Percentiles rank a stretch among this genome's conserved stretches.
Conservation (phyloP, 164 flowering plant species). For the Sedum album region DNA sequence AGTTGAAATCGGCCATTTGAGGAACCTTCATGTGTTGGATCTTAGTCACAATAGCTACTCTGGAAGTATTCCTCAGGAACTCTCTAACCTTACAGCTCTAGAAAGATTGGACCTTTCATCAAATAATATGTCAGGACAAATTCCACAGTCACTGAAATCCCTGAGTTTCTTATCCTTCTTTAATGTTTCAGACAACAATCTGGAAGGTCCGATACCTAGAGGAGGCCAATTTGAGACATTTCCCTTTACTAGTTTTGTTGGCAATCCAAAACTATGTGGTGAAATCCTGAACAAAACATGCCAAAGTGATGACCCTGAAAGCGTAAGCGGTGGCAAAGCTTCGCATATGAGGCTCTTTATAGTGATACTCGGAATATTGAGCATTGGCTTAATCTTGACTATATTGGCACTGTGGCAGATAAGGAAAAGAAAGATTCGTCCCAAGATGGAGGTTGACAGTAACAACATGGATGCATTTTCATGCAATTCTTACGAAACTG, state of each 20-base stretch:
- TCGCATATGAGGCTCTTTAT: slow-evolving; percentile 28
- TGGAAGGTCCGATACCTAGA: slow-evolving; percentile 47
- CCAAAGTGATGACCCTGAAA: slow-evolving; percentile 9
- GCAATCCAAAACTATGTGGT: slow-evolving; percentile 44
- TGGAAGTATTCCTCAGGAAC: slow-evolving; percentile 45
- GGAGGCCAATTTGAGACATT: slow-evolving; percentile 65
- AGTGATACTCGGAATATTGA: slow-evolving; percentile 35
- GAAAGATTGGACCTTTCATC: slow-evolving; percentile 47
- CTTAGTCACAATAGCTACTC: slow-evolving; percentile 43
- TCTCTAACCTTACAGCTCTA: slow-evolving; percentile 46
- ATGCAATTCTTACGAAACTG: slow-evolving; percentile 25
- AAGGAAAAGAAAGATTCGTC: slow-evolving; percentile 40
- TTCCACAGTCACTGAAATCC: slow-evolving; percentile 41
- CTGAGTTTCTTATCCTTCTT: slow-evolving; percentile 53
- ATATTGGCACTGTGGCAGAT: slow-evolving; percentile 30
- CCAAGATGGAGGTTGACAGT: slow-evolving; percentile 32
- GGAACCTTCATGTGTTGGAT: slow-evolving; percentile 38
- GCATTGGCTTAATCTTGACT: slow-evolving; percentile 22
- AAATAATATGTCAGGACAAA: slow-evolving; percentile 45
- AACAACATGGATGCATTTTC: slow-evolving; percentile 23
- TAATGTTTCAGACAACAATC: slow-evolving; percentile 49
- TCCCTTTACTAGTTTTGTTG: slow-evolving; percentile 34
- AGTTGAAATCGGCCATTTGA: slow-evolving; percentile 40
- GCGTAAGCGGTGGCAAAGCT: slow-evolving; percentile 6
- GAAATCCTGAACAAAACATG: slow-evolving; percentile 23